Evolutionary conservation across 257 asterid species (phyloP), one percentile per base, ranked within the genome.

Genomic region (Solanum ossicruentum): DNA sequence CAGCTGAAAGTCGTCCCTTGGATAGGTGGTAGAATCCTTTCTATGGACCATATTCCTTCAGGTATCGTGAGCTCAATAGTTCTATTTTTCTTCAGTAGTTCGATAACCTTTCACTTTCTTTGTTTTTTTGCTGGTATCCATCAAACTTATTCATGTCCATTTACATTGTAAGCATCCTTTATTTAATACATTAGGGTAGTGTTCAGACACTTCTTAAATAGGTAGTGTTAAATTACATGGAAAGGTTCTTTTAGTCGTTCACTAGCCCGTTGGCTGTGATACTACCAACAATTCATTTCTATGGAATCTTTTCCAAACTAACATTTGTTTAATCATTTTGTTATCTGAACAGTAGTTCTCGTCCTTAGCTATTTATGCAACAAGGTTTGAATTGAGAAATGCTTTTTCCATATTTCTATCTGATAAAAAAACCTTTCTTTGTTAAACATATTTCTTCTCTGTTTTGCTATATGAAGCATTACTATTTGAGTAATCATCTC

Each of bases 1-100:
- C 88, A 84, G 86, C 95, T 95, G 81, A 92, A 94, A 92, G 91
- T 95, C 61, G 98, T 97, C 45, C 98, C 99, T 16, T 91, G 97
- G 99, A 90, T 93, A 90, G 99, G 98, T 63, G 99, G 98, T 88
- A 94, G 99, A 92, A 89, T 95, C 81, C 91, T 97, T 91, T 91
- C 97, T 39, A 95, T 97, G 99, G 92, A 92, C 87, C 98, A 97
- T 90, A 86, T 93, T 85, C 98, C 98, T 80, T 91, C 98, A 69
- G 94, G 99, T 93, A 93, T 82, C 82, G 57, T 86, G 56, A 55
- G 58, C 82, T 77, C 12, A 61, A 51, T 26, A 23, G 47, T 77
- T 77, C 21, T 77, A 51, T 15, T 49, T 75, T 75, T 13, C 61
- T 49, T 49, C 82, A 8, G 61, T 49, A 8, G 47, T 75, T 75